phyloP scores from a whole-genome alignment of 2,329 filamentous ascomycete genomes.

The Furcasterigmium furcatum region DNA sequence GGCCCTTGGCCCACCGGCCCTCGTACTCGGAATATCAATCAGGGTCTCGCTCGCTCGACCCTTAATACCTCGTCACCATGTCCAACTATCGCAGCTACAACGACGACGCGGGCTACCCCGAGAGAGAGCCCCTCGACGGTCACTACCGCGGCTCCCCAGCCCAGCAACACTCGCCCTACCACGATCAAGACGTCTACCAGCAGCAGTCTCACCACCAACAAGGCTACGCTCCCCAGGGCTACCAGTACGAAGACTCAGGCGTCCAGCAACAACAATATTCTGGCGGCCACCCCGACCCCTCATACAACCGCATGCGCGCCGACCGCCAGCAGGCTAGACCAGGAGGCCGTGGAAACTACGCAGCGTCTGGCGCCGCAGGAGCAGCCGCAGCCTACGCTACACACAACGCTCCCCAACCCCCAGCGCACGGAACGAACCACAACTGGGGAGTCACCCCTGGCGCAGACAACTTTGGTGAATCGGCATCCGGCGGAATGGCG shows the following conservation, averaged over 20 bases:
- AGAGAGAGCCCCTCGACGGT: slow-evolving; percentile 13
- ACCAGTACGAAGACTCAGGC: slow-evolving; percentile 4
- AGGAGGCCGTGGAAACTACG: neutral
- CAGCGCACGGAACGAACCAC: slow-evolving; percentile 16
- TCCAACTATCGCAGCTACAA: slow-evolving; percentile 13
- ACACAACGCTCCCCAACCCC: slow-evolving; percentile 8
- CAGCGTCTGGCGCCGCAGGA: slow-evolving; percentile 15
- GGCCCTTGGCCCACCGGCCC: no score
- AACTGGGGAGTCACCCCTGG: slow-evolving; percentile 52
- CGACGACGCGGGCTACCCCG: slow-evolving; percentile 10
- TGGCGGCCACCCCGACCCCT: slow-evolving; percentile 32
- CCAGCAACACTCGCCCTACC: slow-evolving; percentile 4
- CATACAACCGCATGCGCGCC: slow-evolving; percentile 27
- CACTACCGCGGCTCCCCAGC: slow-evolving; percentile 9
- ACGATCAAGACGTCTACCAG: slow-evolving; percentile 5
- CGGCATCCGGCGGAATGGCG: slow-evolving; percentile 62
- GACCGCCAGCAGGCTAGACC: slow-evolving; percentile 22
- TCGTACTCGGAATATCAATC: no score
- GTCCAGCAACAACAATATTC: slow-evolving; percentile 8
- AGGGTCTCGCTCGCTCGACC: neutral
- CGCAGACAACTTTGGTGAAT: slow-evolving; percentile 63
- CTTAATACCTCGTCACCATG: neutral
- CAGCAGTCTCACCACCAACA: slow-evolving; percentile 4
- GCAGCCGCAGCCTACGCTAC: slow-evolving; percentile 15
- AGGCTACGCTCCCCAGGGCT: slow-evolving; percentile 6